Conservation (phyloP, 2,329 filamentous ascomycete genomes). For the Colletotrichum agaves region DNA sequence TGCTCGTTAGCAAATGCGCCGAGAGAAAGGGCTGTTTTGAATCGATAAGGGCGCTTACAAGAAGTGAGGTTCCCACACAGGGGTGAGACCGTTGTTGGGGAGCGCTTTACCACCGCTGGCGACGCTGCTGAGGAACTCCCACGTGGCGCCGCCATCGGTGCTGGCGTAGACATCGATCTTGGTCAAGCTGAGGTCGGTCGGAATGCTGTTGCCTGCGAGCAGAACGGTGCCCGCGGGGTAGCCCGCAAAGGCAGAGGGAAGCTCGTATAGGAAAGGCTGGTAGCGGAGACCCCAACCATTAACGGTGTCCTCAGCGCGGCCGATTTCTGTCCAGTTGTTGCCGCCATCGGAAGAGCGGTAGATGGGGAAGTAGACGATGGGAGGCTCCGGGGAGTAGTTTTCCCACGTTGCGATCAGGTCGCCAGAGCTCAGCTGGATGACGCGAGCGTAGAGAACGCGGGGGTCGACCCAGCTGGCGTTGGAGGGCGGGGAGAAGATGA, state of each 20-base stretch:
- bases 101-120: constrained; percentile 70
- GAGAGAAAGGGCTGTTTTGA: rapidly evolving
- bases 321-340: constrained; percentile 70
- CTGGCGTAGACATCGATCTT: constrained; percentile 77
- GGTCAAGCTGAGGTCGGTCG: constrained; percentile 68
- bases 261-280: constrained; percentile 75
- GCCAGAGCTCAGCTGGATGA: constrained; percentile 55
- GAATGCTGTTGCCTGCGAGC: constrained; percentile 69
- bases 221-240: constrained; percentile 74
- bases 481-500: constrained; percentile 54
- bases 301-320: constrained; percentile 70
- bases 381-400: constrained; percentile 67
- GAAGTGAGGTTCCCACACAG: constrained; percentile 80
- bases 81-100: constrained; percentile 72
- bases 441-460: constrained; percentile 56
- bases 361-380: constrained; percentile 65
- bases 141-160: constrained; percentile 67
- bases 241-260: constrained; percentile 66
- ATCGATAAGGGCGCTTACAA: constrained; percentile 45
- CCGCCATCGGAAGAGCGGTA: constrained; percentile 63
- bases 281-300: constrained; percentile 75
- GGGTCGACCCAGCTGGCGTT: constrained; percentile 56
- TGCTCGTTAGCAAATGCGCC: background rate
- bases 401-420: constrained; percentile 65
- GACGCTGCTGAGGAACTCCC: constrained; percentile 74